Percentiles rank a stretch among this genome's conserved stretches.
Evolutionary conservation across 495 filamentous ascomycete genomes (phyloP).

Genomic region (Podospora conica): DNA sequence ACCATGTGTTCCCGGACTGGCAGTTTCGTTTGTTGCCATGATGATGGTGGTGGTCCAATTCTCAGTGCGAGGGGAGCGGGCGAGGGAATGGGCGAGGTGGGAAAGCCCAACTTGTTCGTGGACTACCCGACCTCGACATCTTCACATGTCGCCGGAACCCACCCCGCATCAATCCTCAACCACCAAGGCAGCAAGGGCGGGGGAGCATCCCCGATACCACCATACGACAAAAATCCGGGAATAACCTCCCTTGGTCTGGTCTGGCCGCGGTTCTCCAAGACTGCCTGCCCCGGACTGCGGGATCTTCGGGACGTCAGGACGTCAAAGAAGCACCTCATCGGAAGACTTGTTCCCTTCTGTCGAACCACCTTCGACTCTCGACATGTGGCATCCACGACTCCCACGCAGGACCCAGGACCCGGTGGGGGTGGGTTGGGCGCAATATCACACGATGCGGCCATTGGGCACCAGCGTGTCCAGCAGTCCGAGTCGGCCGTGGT

Average conservation of each 20-base stretch:
- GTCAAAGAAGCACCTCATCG: too few relatives aligned
- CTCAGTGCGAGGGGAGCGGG: too few relatives aligned
- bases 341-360: too few relatives aligned
- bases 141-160: neutral
- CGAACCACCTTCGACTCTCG: neutral
- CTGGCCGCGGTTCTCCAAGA: too few relatives aligned
- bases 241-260: neutral
- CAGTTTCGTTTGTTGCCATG: too few relatives aligned
- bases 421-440: neutral
- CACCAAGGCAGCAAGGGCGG: neutral
- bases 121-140: too few relatives aligned
- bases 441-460: neutral
- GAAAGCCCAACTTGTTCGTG: too few relatives aligned
- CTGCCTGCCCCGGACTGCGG: too few relatives aligned
- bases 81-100: too few relatives aligned
- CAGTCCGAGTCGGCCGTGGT: neutral
- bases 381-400: neutral
- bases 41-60: too few relatives aligned
- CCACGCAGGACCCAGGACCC: neutral
- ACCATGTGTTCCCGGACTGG: too few relatives aligned
- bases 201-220: neutral
- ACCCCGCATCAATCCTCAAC: neutral
- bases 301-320: too few relatives aligned
- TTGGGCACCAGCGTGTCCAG: neutral
- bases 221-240: neutral